Base-by-base conservation (phyloP, 2,329 filamentous ascomycete genomes). In the Septoria linicola region DNA sequence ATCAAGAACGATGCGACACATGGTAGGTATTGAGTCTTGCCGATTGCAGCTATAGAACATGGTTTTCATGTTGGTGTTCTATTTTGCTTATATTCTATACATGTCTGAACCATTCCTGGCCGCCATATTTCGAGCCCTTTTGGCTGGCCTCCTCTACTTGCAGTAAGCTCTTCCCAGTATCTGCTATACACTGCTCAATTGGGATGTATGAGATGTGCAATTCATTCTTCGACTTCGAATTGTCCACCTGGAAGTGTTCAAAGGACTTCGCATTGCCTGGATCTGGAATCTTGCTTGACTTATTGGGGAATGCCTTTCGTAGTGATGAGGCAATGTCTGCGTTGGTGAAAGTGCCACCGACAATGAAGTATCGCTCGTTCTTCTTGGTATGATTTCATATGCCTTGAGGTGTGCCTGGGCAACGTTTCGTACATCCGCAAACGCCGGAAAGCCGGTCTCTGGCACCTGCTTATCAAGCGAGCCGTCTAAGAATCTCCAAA, bases 71-170 rank as follows among this genome's bases (percentile, higher is more conserved):
- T n/a, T n/a, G n/a, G n/a, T n/a, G n/a, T n/a, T n/a, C n/a, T n/a
- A n/a, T n/a, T n/a, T n/a, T n/a, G n/a, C n/a, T n/a, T n/a, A n/a
- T n/a, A n/a, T n/a, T n/a, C 27, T 34, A 44, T 11, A 37, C 40
- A 43, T 43, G 47, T 39, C 40, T 19, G 23, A 50, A 50, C 47
- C 47, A 50, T n/a, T 50, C 47, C 40, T 50, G 47, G 19, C 47
- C 47, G 40, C 39, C 47, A 25, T 50, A 44, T n/a, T 19, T 4
- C 10, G 21, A 8, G 2, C 31, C 14, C 8, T 50, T 50, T 32
- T 50, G 37, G 37, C 47, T 34, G 2, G 48, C 20, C 39, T 35
- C 39, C 14, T 42, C 47, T 13, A 49, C 27, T 20, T 49, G 37
- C 10, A 49, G 17, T 16, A 43, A 17, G 43, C 37, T 42, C 19